Evolutionary conservation across 495 filamentous ascomycete species (phyloP), one percentile per base, ranked within the genome.

Genomic region (Neurospora tetraspora): DNA sequence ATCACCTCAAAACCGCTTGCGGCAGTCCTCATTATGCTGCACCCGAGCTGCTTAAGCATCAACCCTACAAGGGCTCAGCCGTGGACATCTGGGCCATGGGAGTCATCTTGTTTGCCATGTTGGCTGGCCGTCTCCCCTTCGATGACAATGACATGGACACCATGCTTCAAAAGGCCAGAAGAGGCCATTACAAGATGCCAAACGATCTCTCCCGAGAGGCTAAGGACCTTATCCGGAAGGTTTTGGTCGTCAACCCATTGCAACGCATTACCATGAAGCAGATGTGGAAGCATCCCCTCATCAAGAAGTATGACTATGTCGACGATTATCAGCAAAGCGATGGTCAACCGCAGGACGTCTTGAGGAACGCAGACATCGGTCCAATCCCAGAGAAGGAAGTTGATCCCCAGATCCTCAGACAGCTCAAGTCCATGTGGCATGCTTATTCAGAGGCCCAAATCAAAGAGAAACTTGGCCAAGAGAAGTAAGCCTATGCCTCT

Each of bases 21-120:
- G 96, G 96, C 53, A 98, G 96, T 73, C 95, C 95, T 5, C 96
- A 98, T 81, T 98, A 98, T 76, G 94, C 93, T 4, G 94, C 96
- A 1, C 96, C 96, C 1, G 96, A 99, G 79, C 88, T 99, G 65
- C 90, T 97, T 36, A 84, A 87, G 38, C 88, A 87, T 11, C 80
- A 84, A 34, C 82, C 82, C 34, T 99, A 99, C 77, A 90, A 92
- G 73, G 96, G 94, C 20, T 90, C 91, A 70, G 89, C 88, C 76
- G 92, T 91, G 0, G 96, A 99, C 76, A 91, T 97, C 71, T 99
- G 96, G 96, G 97, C 93, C 80, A 91, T 94, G 79, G 96, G 96
- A 8, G 90, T 98, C 7, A 94, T 98, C 39, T 82, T 99, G 0
- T 98, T 89, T 76, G 94, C 91, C 16, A 87, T 95, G 78, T 84